Base-by-base conservation (phyloP, 2,329 filamentous ascomycete genomes). In the Knoxdaviesia capensis region DNA sequence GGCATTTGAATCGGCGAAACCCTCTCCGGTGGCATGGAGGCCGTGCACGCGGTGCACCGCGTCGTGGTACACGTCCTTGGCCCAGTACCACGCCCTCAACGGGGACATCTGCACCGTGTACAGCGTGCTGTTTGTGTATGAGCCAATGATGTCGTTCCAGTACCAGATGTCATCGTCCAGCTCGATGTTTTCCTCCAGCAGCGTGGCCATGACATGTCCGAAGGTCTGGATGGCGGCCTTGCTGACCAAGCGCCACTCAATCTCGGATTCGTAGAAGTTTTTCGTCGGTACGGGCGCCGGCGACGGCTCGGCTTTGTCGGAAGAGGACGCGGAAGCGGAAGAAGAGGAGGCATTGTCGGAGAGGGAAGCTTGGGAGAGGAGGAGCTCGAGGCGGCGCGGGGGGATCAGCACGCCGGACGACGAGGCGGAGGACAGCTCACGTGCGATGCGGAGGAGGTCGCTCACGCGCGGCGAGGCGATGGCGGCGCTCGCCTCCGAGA, bases 161-260 rank as follows among this genome's bases (percentile, higher is more conserved):
- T 96, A 96, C 75, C 80, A 87, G 29, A 94, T 78, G 50, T 94
- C 86, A 48, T 94, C 78, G 51, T 77, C 82, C 11, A 98, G 60
- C 0, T 80, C 79, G 7, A 88, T 76, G 7, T 86, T 92, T 51
- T 90, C 80, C 43, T 88, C 80, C 7, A 94, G 61, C 4, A 96
- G 68, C 0, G 73, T 76, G 50, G 77, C 77, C 49, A 94, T 64
- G 36, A 93, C 69, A 40, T 83, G 63, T 4, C 88, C 88, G 53
- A 94, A 92, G 1, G 80, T 77, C 54, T 94, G 88, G n/a, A 87
- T 75, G 0, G 87, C 83, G 5, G 87, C 87, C 58, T 96, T 98
- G 59, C 81, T 84, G 31, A 92, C 71, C 10, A 94, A 65, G 29
- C 94, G 62, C 90, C 90, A 96, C 58, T 93, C 80, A 40, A 94